Conservation (phyloP, 345 rosid genomes). For the Punica granatum region DNA sequence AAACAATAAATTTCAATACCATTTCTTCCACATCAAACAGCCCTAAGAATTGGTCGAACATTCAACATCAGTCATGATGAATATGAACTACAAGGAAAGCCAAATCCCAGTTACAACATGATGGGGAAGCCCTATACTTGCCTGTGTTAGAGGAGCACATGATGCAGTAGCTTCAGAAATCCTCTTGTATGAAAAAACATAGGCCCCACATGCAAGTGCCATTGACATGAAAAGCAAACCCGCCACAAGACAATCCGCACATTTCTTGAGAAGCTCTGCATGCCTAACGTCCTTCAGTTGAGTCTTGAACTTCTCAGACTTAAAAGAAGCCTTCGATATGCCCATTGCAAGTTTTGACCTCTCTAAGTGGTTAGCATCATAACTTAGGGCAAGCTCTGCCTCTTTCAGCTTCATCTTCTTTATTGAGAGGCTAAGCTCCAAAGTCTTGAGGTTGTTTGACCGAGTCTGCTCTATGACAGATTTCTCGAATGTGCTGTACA, state of each 20-base stretch:
- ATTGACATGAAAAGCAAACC: slow-evolving; percentile 55
- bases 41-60: neutral
- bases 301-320: slow-evolving; percentile 65
- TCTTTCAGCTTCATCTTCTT: slow-evolving; percentile 44
- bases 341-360: slow-evolving; percentile 65
- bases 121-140: slow-evolving; percentile 9
- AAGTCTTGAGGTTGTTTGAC: slow-evolving; percentile 60
- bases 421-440: slow-evolving; percentile 50
- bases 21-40: neutral
- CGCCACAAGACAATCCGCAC: slow-evolving; percentile 72
- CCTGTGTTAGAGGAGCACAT: slow-evolving; percentile 45
- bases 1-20: neutral
- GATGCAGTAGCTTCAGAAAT: slow-evolving; percentile 62
- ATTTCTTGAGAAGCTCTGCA: slow-evolving; percentile 51
- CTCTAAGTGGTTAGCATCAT: slow-evolving; percentile 52
- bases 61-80: neutral
- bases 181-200: slow-evolving; percentile 51
- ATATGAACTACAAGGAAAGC: neutral
- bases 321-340: slow-evolving; percentile 56
- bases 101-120: neutral
- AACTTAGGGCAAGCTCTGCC: slow-evolving; percentile 36
- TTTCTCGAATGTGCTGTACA: slow-evolving; percentile 34
- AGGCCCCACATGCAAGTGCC: slow-evolving; percentile 52
- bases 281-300: slow-evolving; percentile 60
- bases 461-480: slow-evolving; percentile 57